These are phyloP conservation scores for Oxytropis ochrocephala DNA, from an alignment of 306 rosid genomes.

Conservation along the genomic window DNA sequence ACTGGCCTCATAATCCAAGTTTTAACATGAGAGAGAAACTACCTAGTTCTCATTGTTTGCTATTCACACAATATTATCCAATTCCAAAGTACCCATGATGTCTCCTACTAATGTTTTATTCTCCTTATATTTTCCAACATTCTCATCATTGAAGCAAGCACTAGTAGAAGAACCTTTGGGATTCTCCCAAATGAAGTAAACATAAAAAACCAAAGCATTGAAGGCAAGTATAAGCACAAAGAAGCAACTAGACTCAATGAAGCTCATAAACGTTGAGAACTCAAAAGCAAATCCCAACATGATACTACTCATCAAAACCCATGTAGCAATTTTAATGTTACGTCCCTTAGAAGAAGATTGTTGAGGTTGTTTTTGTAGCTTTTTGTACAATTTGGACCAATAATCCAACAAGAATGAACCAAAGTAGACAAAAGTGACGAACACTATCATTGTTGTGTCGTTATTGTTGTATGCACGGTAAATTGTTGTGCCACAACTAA, in stretches of 20 bases:
- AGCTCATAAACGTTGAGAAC: conserved; percentile 13
- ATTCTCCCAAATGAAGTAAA: conserved; percentile 4
- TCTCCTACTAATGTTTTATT: neutral
- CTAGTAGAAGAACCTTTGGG: neutral
- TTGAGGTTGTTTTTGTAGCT: neutral
- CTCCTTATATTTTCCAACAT: neutral
- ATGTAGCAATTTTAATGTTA: conserved; percentile 3
- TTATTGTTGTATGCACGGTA: conserved; percentile 15
- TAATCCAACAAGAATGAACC: conserved; percentile 10
- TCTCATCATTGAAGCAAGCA: neutral
- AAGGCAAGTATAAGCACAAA: neutral
- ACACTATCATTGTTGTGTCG: conserved; percentile 2
- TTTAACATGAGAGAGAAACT: neutral
- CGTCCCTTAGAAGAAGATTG: neutral
- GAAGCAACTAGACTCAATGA: neutral
- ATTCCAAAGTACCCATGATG: no score
- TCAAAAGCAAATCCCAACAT: conserved; percentile 26
- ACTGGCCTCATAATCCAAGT: neutral
- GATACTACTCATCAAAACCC: conserved; percentile 17
- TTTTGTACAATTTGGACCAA: neutral
- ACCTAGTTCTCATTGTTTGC: neutral
- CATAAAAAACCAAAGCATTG: conserved; percentile 14
- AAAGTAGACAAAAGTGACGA: neutral
- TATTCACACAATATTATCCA: neutral
- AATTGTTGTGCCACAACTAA: neutral